Base-by-base conservation (phyloP, 2,329 filamentous ascomycete genomes). In the Apiospora pterosperma region DNA sequence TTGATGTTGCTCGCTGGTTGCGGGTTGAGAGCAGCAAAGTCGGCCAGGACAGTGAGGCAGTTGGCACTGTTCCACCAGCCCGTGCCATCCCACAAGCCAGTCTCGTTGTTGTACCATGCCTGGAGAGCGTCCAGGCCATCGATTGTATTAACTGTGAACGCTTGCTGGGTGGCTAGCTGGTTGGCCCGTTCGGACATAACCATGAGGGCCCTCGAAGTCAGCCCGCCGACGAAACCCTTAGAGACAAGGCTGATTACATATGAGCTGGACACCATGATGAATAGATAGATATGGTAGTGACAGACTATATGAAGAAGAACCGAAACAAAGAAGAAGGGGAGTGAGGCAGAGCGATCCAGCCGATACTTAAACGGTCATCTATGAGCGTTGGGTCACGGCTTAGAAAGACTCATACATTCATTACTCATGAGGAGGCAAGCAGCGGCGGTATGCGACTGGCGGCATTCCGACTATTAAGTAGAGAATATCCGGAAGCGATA, bases 1-100 rank as follows among this genome's bases (percentile, higher is more conserved):
- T 69, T 69, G 36, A 72, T 62, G 16, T n/a, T 34, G 28, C 4
- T 34, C 16, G 28, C 21, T 41, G 65, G 31, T 55, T 23, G 25
- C 44, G 59, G 69, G 65, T 25, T 61, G 62, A 21, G 36, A 28
- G 67, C 39, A 36, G 70, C 71, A 61, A 72, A 72, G 64, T 88
- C 81, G 42, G 80, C 83, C n/a, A 88, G 70, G 16, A 80, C 78
- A 0, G 85, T 88, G 67, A 89, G 73, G 65, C 80, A 81, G 69
- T 88, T 89, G 34, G 85, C 87, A 25, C 80, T 80, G 69, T 89
- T 87, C 87, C 87, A 90, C 87, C 87, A 89, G 8, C 84, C 84
- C 36, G 80, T 79, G 0, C 81, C 81, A 63, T 85, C 76, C 84
- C 84, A 89, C 6, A 88, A 75, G 12, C 87, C 86, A 2, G 79